Evolutionary conservation across 2,329 filamentous ascomycete species (phyloP), one percentile per base, ranked within the genome.

Genomic region (Calonectria ilicicola): DNA sequence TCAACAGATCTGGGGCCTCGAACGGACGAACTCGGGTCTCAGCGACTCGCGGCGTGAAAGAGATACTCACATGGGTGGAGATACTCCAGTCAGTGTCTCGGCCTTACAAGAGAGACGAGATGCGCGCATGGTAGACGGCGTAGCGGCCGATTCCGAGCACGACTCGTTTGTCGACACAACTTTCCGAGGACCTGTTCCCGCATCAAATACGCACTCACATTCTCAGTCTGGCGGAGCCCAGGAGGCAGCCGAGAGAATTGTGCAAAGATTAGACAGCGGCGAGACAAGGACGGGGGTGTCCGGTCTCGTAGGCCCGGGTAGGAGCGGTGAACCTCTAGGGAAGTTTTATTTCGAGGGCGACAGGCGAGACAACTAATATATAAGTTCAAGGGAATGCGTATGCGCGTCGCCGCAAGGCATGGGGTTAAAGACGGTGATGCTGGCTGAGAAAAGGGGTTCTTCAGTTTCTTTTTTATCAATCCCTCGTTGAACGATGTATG

Each of bases 41-140:
- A 90, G 88, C 76, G 88, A 90, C 49, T 83, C 83, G 17, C 80
- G 78, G 53, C 83, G 81, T 32, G 83, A 85, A 35, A 80, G 81
- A 29, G 82, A 86, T 26, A 77, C 75, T 4, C 75, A 75, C 60
- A 81, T 83, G 73, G 80, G 82, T 23, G 80, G 78, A 62, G 81
- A 89, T 78, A 88, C 85, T 9, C 86, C 85, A 2, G 84, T 83
- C 73, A 89, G 81, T 81, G 78, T 88, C 69, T 82, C 87, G 29
- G 83, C 87, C 2, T 81, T 87, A 8, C 85, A 87, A 67, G 89
- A 92, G 80, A 84, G 88, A 58, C 83, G 88, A 3, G 91, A 93
- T 78, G 91, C 91, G 21, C 88, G 90, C 65, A 91, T 93, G 87
- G 85, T 93, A 69, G 92, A 94, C 80, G 92, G 92, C 1, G 88